These are phyloP conservation scores for Amauroascus niger DNA, from an alignment of 2,329 filamentous ascomycete genomes.

Conservation along the genomic window DNA sequence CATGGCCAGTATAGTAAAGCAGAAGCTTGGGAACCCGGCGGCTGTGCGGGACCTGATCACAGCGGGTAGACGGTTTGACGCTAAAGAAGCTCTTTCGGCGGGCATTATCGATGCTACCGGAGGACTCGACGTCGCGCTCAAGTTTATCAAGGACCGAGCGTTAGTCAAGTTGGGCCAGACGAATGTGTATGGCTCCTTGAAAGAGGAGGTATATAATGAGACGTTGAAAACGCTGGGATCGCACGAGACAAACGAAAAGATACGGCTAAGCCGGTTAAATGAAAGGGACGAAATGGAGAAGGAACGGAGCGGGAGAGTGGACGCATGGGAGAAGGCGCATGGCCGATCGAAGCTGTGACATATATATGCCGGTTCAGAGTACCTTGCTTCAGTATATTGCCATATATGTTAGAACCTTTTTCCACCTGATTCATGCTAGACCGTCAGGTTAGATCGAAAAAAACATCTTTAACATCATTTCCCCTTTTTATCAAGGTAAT, in stretches of 20 bases:
- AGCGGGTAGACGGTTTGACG: slow-evolving; percentile 61
- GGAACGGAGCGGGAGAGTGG: slow-evolving; percentile 41
- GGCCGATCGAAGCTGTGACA: slow-evolving; percentile 23
- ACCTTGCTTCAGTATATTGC: neutral
- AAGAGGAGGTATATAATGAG: slow-evolving; percentile 65
- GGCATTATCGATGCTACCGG: slow-evolving; percentile 62
- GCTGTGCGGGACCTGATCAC: slow-evolving; percentile 58
- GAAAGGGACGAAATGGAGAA: slow-evolving; percentile 36
- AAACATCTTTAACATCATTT: neutral
- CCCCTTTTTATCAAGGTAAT: slow-evolving; percentile 33
- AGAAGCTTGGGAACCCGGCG: slow-evolving; percentile 49
- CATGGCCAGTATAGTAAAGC: slow-evolving; percentile 65
- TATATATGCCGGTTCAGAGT: neutral
- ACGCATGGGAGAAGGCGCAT: slow-evolving; percentile 39
- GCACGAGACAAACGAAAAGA: slow-evolving; percentile 39
- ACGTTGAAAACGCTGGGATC: slow-evolving; percentile 50
- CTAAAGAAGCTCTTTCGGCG: slow-evolving; percentile 51
- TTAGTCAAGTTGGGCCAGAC: slow-evolving; percentile 53
- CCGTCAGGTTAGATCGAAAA: neutral
- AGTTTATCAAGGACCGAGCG: slow-evolving; percentile 50
- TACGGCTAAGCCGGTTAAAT: slow-evolving; percentile 40
- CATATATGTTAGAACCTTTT: neutral
- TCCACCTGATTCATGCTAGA: neutral
- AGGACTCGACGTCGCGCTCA: slow-evolving; percentile 53
- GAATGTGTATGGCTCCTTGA: slow-evolving; percentile 61